phyloP scores from a whole-genome alignment of 495 filamentous ascomycete species.

The Hypoxylon subgilvum region DNA sequence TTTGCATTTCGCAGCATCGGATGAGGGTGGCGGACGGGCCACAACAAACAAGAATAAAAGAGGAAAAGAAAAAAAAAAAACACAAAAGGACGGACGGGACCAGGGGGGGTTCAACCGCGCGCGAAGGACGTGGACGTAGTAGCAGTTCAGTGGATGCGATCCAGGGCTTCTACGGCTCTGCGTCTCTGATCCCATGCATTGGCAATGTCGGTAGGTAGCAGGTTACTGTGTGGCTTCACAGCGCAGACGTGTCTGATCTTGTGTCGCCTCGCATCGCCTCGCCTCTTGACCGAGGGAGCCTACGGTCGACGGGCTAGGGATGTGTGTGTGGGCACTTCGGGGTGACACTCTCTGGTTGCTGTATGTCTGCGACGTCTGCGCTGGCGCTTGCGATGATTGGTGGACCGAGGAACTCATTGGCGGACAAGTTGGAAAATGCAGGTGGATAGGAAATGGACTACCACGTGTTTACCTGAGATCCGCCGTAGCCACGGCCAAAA shows the following conservation, averaged over 20 bases:
- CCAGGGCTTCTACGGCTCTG: constrained; percentile 9
- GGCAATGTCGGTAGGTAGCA: constrained; percentile 36
- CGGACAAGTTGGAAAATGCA: constrained; percentile 26
- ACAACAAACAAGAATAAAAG: constrained; percentile 28
- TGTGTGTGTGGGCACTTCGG: constrained; percentile 38
- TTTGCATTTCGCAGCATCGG: constrained; percentile 40
- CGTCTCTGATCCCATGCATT: constrained; percentile 20
- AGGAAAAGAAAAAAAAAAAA: constrained; percentile 5
- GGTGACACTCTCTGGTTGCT: constrained; percentile 38
- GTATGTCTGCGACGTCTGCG: constrained; percentile 43
- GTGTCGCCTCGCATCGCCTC: constrained; percentile 38
- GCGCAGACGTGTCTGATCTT: constrained; percentile 40
- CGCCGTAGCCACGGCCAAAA: constrained; percentile 46
- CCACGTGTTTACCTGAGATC: constrained; percentile 43
- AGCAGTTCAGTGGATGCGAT: constrained; percentile 10
- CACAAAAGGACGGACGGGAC: too few relatives aligned
- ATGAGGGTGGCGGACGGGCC: constrained; percentile 39
- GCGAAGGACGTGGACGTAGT: constrained; percentile 28
- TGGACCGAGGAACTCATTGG: constrained; percentile 34
- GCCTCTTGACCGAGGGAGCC: constrained; percentile 40
- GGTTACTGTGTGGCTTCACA: constrained; percentile 35
- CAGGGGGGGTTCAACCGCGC: constrained; percentile 13
- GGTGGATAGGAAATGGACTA: constrained; percentile 36
- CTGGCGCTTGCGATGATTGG: constrained; percentile 43
- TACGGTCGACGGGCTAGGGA: constrained; percentile 37